phyloP scores from a whole-genome alignment of 164 flowering plant genomes.

The Aristolochia californica region DNA sequence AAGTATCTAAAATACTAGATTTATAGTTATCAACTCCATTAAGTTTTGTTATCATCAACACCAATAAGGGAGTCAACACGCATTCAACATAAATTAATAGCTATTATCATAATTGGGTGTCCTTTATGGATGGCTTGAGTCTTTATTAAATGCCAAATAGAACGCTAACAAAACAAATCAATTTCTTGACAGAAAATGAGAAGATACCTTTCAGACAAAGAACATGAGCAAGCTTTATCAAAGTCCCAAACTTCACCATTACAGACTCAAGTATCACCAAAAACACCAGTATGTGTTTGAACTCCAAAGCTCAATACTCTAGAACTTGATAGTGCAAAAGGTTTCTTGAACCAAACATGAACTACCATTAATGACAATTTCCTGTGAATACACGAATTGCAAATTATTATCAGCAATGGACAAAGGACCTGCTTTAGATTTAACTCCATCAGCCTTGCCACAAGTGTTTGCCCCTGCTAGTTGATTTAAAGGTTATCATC shows the following conservation, averaged over 20 bases:
- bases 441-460: conserved; percentile 3
- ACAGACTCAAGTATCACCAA: conserved; percentile 18
- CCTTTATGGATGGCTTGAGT: neutral
- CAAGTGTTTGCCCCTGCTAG: conserved; percentile 3
- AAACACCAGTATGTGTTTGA: conserved; percentile 3
- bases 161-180: neutral
- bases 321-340: conserved; percentile 25
- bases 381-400: conserved; percentile 3
- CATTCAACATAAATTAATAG: too few relatives aligned
- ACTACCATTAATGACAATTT: conserved; percentile 13
- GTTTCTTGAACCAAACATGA: conserved; percentile 8
- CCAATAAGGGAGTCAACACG: too few relatives aligned
- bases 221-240: conserved; percentile 62
- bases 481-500: too few relatives aligned
- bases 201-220: conserved; percentile 76
- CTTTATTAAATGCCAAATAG: neutral
- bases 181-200: conserved; percentile 1
- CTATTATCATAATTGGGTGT: neutral
- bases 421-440: conserved; percentile 2
- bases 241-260: conserved; percentile 18
- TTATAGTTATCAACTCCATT: too few relatives aligned
- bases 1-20: too few relatives aligned
- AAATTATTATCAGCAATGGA: neutral
- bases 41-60: too few relatives aligned
- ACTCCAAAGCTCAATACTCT: conserved; percentile 18